Evolutionary conservation across 768 basidiomycete genomes (phyloP), one percentile per base, ranked within the genome.

Genomic region (Sistotremastrum niveocremeum): DNA sequence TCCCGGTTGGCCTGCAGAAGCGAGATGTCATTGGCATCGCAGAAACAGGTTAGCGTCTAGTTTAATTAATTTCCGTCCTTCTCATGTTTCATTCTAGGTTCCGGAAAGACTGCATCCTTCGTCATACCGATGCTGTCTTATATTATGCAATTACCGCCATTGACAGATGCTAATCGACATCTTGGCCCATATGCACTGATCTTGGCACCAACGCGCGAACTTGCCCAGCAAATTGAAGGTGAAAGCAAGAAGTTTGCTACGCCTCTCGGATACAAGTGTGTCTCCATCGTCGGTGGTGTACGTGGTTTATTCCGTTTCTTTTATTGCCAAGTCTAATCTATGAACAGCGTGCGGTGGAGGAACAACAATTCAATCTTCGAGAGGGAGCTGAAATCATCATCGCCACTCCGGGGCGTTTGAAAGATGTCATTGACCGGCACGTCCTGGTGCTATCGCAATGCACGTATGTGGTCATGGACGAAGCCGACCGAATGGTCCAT

Each of bases 391-490:
- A 99, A 56, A 98, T 99, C 51, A 85, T 99, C 57, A 97, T 99
- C 50, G 95, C 95, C 29, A 98, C 95, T 0, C 95, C 95, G 7
- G 95, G 95, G 67, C 91, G 95, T 65, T 72, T 99, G 11, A 95
- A 95, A 64, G 95, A 98, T 59, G 89, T 97, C 46, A 82, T 99
- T 49, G 94, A 99, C 65, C 80, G 91, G 20, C 87, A 85, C 61
- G 89, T 98, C 40, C 72, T 99, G 38, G 95, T 99, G 12, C 74
- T 99, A 39, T 84, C 86, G 5, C 95, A 99, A 62, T 98, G 95
- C 62, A 88, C 89, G 2, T 98, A 99, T 58, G 82, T 99, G 49
- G 94, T 99, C 53, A 95, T 99, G 95, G 95, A 99, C 61, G 95
- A 99, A 70, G 95, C 95, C 10, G 95, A 99, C 62, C 78, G 95